Base-by-base conservation (phyloP, 2,329 filamentous ascomycete species). In the Microdochium trichocladiopsis region DNA sequence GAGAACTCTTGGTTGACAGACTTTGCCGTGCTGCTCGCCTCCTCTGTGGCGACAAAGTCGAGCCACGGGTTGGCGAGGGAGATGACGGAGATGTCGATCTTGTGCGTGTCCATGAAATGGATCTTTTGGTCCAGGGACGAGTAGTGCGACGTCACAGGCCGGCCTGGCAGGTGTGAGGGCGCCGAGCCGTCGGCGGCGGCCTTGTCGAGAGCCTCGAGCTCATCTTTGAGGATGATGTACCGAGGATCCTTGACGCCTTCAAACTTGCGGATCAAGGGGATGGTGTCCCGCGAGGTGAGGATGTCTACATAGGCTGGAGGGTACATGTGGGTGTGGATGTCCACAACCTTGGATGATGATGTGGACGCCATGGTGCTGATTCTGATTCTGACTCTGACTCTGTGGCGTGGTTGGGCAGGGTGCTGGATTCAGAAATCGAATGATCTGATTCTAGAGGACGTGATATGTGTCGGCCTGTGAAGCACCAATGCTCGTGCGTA, bases 11-110 rank as follows among this genome's bases (percentile, higher is more conserved):
- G 74, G 67, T 96, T 96, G 66, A 95, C 85, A 1, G 74, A 75
- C 51, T 71, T 63, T 1, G 90, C 90, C 49, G 85, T 83, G 25
- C 69, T 65, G 2, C 78, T 80, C 0, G 88, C 87, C 57, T 86
- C 80, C 3, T 73, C 66, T 0, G 81, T 64, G 10, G 74, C 65
- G 0, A 96, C 71, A 64, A 95, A 96, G 69, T 96, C 92, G 2
- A 96, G 79, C 92, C 92, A 96, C 0, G 92, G 92, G 64, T 96
- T 96, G 14, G 92, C 92, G 22, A 96, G 82, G 1, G 89, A 94
- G 56, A 96, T 83, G 50, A 96, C 88, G 1, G 88, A 94, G 57
- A 87, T 83, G 67, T 87, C 80, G 66, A 96, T 96, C 51, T 74
- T 74, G 70, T 96, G 92, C 16, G 77, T 80, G 66, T 90, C 79